phyloP scores from a whole-genome alignment of 441 rosid species.

The Bocquillonia castaneifolia region DNA sequence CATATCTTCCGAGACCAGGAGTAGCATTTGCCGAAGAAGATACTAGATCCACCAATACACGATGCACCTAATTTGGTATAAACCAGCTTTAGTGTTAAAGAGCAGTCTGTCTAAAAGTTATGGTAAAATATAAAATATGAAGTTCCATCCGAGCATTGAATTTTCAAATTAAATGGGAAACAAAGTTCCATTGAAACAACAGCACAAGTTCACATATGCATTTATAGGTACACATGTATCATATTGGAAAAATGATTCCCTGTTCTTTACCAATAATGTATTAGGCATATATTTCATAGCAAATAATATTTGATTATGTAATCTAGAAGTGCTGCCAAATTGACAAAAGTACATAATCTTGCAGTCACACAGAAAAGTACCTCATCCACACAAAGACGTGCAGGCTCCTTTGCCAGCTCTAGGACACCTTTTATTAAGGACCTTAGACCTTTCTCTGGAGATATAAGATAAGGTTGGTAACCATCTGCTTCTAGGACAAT shows the following conservation, averaged over 20 bases:
- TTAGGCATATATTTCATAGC: background rate
- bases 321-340: background rate
- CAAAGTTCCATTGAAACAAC: background rate
- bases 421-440: conserved; percentile 88
- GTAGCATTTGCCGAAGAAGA: conserved; percentile 84
- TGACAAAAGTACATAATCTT: background rate
- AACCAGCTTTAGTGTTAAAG: conserved; percentile 11
- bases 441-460: conserved; percentile 95
- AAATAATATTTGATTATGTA: background rate
- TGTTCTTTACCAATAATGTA: background rate
- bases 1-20: conserved; percentile 95
- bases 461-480: conserved; percentile 95
- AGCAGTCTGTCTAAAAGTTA: background rate
- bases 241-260: background rate
- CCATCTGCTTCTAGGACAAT: conserved; percentile 95
- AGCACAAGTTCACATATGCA: background rate
- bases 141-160: background rate
- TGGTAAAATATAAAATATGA: background rate
- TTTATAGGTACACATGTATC: background rate
- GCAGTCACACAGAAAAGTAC: conserved; percentile 31
- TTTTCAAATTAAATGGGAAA: no score
- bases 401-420: conserved; percentile 93
- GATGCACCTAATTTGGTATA: conserved; percentile 59
- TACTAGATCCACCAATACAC: conserved; percentile 81
- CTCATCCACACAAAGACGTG: conserved; percentile 88